A percentile compares a stretch with the other conserved stretches of the same genome.
phyloP scores from a whole-genome alignment of 2,329 filamentous ascomycete genomes.

The Fusarium sp. region DNA sequence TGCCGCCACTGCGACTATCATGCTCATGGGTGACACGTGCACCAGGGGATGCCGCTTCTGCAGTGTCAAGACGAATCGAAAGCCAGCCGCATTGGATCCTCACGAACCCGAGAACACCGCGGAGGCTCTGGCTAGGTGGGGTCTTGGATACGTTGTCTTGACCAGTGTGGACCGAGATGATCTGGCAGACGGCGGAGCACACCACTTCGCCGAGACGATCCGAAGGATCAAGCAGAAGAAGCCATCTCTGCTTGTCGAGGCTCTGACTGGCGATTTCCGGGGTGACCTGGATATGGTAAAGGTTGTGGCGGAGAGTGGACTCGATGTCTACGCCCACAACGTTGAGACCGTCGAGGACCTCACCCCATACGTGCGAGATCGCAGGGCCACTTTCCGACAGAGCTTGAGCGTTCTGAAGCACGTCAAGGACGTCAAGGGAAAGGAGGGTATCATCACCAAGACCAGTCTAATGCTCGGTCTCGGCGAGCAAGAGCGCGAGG shows the following conservation, averaged over 20 bases:
- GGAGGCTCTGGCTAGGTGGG: constrained; percentile 92
- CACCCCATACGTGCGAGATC: constrained; percentile 90
- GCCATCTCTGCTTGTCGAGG: constrained; percentile 82
- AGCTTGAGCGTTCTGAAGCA: constrained; percentile 83
- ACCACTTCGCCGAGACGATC: constrained; percentile 94
- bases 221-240: constrained; percentile 91
- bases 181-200: constrained; percentile 86
- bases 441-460: constrained; percentile 90
- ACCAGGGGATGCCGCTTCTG: constrained; percentile 97
- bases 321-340: constrained; percentile 98
- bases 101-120: constrained; percentile 98
- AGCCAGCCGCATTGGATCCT: constrained; percentile 84
- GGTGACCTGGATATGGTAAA: constrained; percentile 90
- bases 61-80: constrained; percentile 89
- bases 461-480: constrained; percentile 97
- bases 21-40: constrained; percentile 99
- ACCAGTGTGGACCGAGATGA: constrained; percentile 96
- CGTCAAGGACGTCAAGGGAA: constrained; percentile 79
- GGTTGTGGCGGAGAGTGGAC: constrained; percentile 84
- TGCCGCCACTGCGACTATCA: constrained; percentile 96
- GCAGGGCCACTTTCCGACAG: constrained; percentile 89
- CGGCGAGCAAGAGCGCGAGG: constrained; percentile 89
- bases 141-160: constrained; percentile 93
- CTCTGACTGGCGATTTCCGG: constrained; percentile 86
- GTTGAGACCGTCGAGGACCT: constrained; percentile 94